Conservation (phyloP, 306 rosid genomes). For the Malus asiatica region DNA sequence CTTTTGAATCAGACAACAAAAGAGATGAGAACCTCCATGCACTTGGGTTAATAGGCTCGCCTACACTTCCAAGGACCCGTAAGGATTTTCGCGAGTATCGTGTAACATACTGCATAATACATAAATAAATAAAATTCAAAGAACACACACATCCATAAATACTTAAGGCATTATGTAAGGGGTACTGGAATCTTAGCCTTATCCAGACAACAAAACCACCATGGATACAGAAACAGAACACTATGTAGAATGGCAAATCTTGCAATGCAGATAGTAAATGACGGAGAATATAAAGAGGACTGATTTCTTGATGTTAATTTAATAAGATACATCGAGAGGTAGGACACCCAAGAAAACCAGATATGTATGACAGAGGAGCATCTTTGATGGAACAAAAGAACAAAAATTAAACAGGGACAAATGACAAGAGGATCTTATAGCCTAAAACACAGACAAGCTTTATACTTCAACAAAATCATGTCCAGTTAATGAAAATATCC, state of each 20-base stretch:
- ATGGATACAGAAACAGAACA: background rate
- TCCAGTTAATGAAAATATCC: background rate
- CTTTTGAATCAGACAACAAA: constrained; percentile 1
- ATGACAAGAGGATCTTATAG: background rate
- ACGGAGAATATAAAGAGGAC: background rate
- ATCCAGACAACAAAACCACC: background rate
- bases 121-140: background rate
- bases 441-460: background rate
- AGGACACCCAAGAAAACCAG: background rate
- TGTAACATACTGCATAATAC: constrained; percentile 66
- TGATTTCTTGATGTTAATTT: background rate
- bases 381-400: background rate
- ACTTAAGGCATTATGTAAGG: background rate
- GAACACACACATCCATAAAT: background rate
- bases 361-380: background rate
- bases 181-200: background rate
- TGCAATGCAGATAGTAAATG: background rate
- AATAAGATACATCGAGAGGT: background rate
- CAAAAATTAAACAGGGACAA: background rate
- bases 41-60: constrained; percentile 99
- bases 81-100: constrained; percentile 83
- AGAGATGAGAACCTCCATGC: constrained; percentile 75
- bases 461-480: background rate
- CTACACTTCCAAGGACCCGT: constrained; percentile 90
- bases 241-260: background rate